A percentile compares a stretch with the other conserved stretches of the same genome.
Conservation (phyloP, 331 rosid species). For the Cydonia oblonga region DNA sequence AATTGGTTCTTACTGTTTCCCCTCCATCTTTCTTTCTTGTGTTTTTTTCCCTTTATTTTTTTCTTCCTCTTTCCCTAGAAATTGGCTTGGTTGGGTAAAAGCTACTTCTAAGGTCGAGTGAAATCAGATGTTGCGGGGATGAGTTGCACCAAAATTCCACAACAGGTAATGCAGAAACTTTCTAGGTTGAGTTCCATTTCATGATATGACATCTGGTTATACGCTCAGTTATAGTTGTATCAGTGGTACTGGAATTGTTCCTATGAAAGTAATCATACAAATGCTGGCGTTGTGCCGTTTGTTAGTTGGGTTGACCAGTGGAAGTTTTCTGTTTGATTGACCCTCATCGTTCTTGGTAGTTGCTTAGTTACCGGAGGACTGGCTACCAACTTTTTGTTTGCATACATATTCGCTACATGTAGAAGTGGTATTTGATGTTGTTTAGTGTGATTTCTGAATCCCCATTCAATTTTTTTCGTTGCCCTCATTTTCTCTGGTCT, state of each 20-base stretch:
- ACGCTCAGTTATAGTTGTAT: conserved; percentile 1
- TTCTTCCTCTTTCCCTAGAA: conserved; percentile 22
- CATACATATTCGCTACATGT: neutral
- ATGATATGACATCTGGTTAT: conserved; percentile 16
- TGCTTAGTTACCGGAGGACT: neutral
- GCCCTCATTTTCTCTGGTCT: neutral
- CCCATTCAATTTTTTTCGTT: neutral
- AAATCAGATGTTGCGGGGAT: conserved; percentile 72
- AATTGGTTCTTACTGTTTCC: conserved; percentile 40
- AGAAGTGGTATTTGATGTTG: neutral
- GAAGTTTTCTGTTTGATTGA: neutral
- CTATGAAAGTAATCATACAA: neutral
- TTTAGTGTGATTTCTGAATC: neutral
- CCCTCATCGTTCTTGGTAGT: neutral
- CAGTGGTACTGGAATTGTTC: neutral
- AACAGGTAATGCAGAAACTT: conserved; percentile 62
- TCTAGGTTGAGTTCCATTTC: conserved; percentile 19
- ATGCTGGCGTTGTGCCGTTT: neutral
- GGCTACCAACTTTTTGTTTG: neutral
- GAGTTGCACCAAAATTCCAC: conserved; percentile 46
- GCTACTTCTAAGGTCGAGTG: conserved; percentile 52
- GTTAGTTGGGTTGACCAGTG: neutral
- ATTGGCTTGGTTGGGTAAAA: conserved; percentile 60
- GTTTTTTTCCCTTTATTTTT: neutral
- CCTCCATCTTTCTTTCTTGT: conserved; percentile 25